A percentile compares a stretch with the other conserved stretches of the same genome.
These are phyloP conservation scores for Pythium monospermum DNA, from an alignment of 352 stramenopile genomes.

Conservation along the genomic window DNA sequence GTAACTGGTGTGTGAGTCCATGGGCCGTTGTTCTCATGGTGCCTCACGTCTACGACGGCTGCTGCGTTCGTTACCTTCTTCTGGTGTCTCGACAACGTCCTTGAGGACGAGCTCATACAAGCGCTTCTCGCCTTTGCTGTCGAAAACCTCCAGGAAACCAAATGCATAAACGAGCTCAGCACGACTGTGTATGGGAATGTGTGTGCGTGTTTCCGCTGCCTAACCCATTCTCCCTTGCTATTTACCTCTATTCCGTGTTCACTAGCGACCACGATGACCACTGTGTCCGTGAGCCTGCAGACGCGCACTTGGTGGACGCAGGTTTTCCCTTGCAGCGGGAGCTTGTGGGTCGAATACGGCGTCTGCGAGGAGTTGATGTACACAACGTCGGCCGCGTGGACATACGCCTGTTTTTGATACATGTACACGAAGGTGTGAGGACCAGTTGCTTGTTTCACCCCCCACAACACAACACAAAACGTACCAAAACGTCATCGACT, in stretches of 20 bases:
- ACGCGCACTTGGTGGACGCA: slow-evolving; percentile 66
- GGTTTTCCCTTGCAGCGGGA: slow-evolving; percentile 22
- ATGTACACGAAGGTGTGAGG: too few species aligned
- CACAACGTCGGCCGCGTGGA: slow-evolving; percentile 23
- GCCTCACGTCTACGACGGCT: not conserved
- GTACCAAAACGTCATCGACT: slow-evolving; percentile 20
- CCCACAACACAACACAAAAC: too few species aligned
- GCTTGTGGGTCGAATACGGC: slow-evolving; percentile 22
- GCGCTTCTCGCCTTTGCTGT: slow-evolving; percentile 45
- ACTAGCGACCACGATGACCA: slow-evolving; percentile 59
- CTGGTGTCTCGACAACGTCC: slow-evolving; percentile 31
- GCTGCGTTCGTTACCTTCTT: slow-evolving; percentile 31
- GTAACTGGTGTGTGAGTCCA: not conserved
- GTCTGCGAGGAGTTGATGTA: slow-evolving; percentile 19
- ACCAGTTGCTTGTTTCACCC: too few species aligned
- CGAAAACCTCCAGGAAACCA: slow-evolving; percentile 76
- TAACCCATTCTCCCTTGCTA: too few species aligned
- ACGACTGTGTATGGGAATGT: too few species aligned
- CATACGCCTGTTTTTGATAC: slow-evolving; percentile 24
- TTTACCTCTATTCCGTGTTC: slow-evolving; percentile 53
- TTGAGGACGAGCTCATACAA: slow-evolving; percentile 58
- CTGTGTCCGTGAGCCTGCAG: slow-evolving; percentile 34
- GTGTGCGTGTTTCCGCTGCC: too few species aligned
- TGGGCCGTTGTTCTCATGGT: too few species aligned
- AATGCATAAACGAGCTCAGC: not conserved